phyloP scores from a whole-genome alignment of 2,329 filamentous ascomycete species.

The Colletotrichum liriopes region DNA sequence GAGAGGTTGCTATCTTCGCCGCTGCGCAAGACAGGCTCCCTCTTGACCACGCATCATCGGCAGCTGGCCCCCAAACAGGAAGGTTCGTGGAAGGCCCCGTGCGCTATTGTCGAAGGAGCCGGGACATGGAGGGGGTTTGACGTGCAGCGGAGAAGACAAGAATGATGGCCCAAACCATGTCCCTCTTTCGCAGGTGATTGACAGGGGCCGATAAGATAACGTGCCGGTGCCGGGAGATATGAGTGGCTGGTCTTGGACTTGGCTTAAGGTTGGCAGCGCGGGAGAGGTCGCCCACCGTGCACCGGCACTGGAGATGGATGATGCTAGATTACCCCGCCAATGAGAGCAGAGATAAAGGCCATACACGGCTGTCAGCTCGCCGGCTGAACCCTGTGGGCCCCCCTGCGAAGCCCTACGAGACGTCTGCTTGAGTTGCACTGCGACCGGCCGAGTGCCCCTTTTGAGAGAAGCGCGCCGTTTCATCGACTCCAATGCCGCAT shows the following conservation, averaged over 20 bases:
- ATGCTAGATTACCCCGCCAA: conserved; percentile 36
- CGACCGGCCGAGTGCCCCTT: conserved; percentile 23
- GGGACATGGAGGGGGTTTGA: conserved; percentile 27
- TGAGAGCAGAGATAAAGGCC: conserved; percentile 33
- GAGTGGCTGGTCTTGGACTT: conserved; percentile 35
- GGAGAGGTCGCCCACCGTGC: conserved; percentile 23
- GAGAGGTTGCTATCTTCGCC: conserved; percentile 11
- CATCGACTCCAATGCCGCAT: conserved; percentile 25
- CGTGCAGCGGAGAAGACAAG: conserved; percentile 36
- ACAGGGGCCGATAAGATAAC: conserved; percentile 43
- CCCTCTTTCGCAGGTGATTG: conserved; percentile 28
- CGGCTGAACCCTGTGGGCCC: conserved; percentile 31
- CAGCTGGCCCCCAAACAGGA: conserved; percentile 38
- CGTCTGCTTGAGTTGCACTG: conserved; percentile 27
- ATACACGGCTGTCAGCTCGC: conserved; percentile 24
- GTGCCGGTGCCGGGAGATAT: conserved; percentile 34
- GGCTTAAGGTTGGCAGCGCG: conserved; percentile 15
- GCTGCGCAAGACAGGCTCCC: not conserved
- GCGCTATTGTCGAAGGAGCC: conserved; percentile 22
- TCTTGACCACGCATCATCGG: conserved; percentile 33
- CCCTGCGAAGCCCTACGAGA: conserved; percentile 34
- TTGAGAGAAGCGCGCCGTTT: conserved; percentile 36
- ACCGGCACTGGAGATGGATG: conserved; percentile 30
- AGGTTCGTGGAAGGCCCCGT: conserved; percentile 32
- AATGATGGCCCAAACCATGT: conserved; percentile 1